These are phyloP conservation scores for Helianthus tuberosus DNA, from an alignment of 129 eudicot species.

Conservation along the genomic window DNA sequence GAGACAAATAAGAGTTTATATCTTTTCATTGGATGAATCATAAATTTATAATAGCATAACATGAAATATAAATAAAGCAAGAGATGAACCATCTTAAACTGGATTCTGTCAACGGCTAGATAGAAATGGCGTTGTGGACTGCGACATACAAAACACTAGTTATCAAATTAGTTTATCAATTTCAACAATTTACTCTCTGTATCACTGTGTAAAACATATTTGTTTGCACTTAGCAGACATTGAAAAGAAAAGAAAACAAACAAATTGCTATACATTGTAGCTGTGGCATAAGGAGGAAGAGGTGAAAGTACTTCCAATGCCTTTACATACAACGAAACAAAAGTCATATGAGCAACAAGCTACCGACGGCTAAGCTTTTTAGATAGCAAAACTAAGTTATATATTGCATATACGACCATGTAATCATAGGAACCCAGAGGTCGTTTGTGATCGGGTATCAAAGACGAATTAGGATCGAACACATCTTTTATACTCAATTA, in stretches of 20 bases:
- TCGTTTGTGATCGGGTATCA: no score
- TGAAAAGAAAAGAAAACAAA: neutral
- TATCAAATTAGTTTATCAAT: neutral
- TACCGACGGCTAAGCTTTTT: no score
- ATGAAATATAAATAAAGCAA: neutral
- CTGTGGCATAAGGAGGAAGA: conserved; percentile 39
- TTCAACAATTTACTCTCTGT: neutral
- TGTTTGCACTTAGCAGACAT: neutral
- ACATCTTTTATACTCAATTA: no score
- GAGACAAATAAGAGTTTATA: no score
- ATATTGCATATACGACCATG: no score
- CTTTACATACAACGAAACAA: conserved; percentile 47
- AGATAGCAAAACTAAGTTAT: no score
- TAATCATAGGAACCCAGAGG: no score
- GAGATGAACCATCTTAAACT: conserved; percentile 72
- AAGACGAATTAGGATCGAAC: no score
- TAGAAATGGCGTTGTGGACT: conserved; percentile 90
- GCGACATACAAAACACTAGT: conserved; percentile 31
- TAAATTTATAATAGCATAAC: neutral
- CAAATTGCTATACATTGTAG: conserved; percentile 37
- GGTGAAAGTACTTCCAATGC: conserved; percentile 48
- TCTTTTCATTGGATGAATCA: no score
- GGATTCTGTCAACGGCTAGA: conserved; percentile 92
- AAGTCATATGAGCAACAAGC: no score
- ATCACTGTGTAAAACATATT: neutral